These are phyloP conservation scores for Diaporthe batatas DNA, from an alignment of 2,329 filamentous ascomycete species.

Conservation along the genomic window DNA sequence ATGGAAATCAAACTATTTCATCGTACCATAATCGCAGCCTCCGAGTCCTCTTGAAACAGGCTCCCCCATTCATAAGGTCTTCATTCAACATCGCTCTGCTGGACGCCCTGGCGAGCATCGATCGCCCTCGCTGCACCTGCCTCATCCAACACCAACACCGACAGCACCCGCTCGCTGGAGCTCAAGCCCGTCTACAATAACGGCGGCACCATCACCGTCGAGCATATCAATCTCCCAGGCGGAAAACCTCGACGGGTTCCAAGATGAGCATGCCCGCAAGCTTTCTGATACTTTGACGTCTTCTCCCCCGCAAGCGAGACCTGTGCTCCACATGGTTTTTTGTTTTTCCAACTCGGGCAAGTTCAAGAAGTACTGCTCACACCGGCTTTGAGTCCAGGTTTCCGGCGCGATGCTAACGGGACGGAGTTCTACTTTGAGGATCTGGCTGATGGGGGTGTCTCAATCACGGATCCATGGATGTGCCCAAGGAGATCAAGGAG, in stretches of 20 bases:
- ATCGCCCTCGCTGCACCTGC: neutral
- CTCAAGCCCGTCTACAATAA: conserved; percentile 2
- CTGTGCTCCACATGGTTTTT: neutral
- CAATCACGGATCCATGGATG: neutral
- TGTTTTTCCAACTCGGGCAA: neutral
- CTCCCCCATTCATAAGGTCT: neutral
- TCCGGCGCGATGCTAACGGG: neutral
- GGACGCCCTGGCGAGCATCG: neutral
- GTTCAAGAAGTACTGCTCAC: neutral
- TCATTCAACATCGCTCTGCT: neutral
- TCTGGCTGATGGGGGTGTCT: neutral
- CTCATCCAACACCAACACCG: neutral
- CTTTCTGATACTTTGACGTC: conserved; percentile 9
- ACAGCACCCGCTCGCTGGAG: neutral
- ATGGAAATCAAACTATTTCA: neutral
- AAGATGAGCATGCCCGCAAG: neutral
- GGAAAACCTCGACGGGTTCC: conserved; percentile 4
- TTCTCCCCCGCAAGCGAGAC: conserved; percentile 4
- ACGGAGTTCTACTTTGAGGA: neutral
- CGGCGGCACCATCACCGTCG: neutral
- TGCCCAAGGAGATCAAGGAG: neutral
- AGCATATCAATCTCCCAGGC: neutral
- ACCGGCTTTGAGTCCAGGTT: neutral
- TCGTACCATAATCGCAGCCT: too few relatives aligned
- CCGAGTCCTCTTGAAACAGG: too few relatives aligned